Conservation (phyloP, 2,329 filamentous ascomycete genomes). For the Dactylellina sp. region DNA sequence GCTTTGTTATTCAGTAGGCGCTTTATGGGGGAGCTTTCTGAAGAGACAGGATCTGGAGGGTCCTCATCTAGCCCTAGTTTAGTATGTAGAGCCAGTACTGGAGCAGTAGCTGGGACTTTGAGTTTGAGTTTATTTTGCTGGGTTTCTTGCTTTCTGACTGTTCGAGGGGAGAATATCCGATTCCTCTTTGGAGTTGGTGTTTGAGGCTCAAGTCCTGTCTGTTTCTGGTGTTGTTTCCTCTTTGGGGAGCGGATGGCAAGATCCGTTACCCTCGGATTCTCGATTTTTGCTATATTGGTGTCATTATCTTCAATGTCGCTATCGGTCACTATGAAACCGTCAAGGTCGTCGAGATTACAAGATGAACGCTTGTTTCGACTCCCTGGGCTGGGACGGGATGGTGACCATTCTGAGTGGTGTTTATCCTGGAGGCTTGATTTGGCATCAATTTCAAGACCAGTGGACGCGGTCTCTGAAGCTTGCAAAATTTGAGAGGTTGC, state of each 20-base stretch:
- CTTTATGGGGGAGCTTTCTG: conserved; percentile 37
- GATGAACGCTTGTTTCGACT: background rate
- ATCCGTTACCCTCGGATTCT: background rate
- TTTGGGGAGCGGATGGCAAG: background rate
- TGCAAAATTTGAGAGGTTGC: background rate
- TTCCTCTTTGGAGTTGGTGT: background rate
- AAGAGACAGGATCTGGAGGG: background rate
- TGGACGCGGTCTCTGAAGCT: background rate
- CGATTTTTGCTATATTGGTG: background rate
- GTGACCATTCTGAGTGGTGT: conserved; percentile 10
- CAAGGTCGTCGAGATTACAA: conserved; percentile 15
- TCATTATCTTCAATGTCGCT: conserved; percentile 18
- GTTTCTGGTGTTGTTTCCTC: background rate
- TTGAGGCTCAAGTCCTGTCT: background rate
- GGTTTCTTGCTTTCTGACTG: background rate
- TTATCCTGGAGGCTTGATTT: background rate
- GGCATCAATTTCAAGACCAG: background rate
- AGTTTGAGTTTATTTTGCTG: background rate
- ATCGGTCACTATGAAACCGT: conserved; percentile 32
- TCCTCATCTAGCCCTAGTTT: background rate
- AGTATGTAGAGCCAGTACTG: background rate
- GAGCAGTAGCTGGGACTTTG: background rate
- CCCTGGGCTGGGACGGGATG: conserved; percentile 17
- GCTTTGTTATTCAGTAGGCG: conserved; percentile 34
- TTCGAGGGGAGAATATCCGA: background rate